These are phyloP conservation scores for Clitoria ternatea DNA, from an alignment of 306 rosid genomes.

Conservation along the genomic window DNA sequence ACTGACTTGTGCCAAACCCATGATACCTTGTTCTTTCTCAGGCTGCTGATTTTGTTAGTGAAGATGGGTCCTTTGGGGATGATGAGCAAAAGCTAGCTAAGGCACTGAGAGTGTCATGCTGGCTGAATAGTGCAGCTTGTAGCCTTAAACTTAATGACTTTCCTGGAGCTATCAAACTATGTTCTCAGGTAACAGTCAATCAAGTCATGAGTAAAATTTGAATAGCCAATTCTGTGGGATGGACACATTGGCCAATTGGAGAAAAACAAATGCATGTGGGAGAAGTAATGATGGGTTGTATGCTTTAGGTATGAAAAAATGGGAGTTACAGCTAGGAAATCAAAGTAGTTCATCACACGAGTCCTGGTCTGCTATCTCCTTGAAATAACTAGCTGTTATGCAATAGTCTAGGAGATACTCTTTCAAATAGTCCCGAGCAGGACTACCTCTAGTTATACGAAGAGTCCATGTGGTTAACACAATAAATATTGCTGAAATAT, in stretches of 20 bases:
- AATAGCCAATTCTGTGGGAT: background rate
- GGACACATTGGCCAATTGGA: background rate
- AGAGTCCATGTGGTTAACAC: too few relatives aligned
- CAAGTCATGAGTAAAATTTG: background rate
- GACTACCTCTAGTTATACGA: too few relatives aligned
- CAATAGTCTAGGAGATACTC: background rate
- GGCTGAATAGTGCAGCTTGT: slow-evolving; percentile 78
- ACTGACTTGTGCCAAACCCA: background rate
- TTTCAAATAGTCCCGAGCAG: too few relatives aligned
- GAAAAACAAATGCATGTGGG: background rate
- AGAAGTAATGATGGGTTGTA: background rate
- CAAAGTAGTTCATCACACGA: background rate
- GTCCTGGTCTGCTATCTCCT: background rate
- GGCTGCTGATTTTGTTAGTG: slow-evolving; percentile 61
- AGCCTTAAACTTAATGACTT: slow-evolving; percentile 60
- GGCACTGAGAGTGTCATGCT: slow-evolving; percentile 50
- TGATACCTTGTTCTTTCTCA: slow-evolving; percentile 26
- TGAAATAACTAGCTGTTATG: background rate
- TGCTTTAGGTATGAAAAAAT: background rate
- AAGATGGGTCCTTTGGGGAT: slow-evolving; percentile 47
- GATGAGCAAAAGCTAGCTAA: slow-evolving; percentile 46
- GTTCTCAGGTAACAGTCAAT: slow-evolving; percentile 53
- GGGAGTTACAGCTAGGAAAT: background rate
- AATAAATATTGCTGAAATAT: background rate
- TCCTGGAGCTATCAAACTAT: slow-evolving; percentile 51